Evolutionary conservation across 2,329 filamentous ascomycete genomes (phyloP).

Genomic region (Plectosphaerella cucumerina): DNA sequence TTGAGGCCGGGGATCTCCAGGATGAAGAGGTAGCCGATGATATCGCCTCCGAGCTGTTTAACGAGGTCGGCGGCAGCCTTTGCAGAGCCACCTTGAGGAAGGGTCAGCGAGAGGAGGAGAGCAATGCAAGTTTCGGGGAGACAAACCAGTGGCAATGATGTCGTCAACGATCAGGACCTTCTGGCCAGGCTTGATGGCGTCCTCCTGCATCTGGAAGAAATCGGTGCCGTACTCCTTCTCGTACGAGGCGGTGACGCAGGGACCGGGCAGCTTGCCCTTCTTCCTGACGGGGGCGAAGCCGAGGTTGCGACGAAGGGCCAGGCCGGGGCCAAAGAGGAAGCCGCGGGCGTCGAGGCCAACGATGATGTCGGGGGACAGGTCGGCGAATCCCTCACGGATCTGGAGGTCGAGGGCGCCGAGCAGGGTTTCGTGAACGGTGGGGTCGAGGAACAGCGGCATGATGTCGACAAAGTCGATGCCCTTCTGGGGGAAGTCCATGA

Average conservation of each 20-base stretch:
- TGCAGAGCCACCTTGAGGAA: slow-evolving; percentile 76
- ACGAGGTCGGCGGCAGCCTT: slow-evolving; percentile 84
- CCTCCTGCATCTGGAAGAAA: slow-evolving; percentile 92
- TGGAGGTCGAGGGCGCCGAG: slow-evolving; percentile 83
- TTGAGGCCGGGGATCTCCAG: slow-evolving; percentile 93
- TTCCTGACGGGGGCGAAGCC: slow-evolving; percentile 93
- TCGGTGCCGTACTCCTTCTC: slow-evolving; percentile 96
- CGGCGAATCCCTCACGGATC: slow-evolving; percentile 59
- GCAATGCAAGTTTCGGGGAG: slow-evolving; percentile 3
- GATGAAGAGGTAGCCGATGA: slow-evolving; percentile 90
- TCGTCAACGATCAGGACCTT: slow-evolving; percentile 94
- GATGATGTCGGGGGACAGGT: slow-evolving; percentile 75
- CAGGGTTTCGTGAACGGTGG: slow-evolving; percentile 68
- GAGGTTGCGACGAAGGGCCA: slow-evolving; percentile 78
- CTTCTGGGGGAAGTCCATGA: slow-evolving; percentile 84
- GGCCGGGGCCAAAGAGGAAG: slow-evolving; percentile 88
- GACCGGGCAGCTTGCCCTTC: slow-evolving; percentile 90
- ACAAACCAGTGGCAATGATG: slow-evolving; percentile 94
- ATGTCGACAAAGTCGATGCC: slow-evolving; percentile 98
- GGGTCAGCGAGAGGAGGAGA: slow-evolving; percentile 2
- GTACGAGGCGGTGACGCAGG: slow-evolving; percentile 79
- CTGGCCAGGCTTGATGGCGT: slow-evolving; percentile 78
- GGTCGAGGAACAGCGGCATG: slow-evolving; percentile 87
- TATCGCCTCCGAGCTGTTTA: slow-evolving; percentile 75
- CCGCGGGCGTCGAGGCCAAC: slow-evolving; percentile 92